phyloP scores from a whole-genome alignment of 2,329 filamentous ascomycete genomes.

The Fusarium lyarnte region DNA sequence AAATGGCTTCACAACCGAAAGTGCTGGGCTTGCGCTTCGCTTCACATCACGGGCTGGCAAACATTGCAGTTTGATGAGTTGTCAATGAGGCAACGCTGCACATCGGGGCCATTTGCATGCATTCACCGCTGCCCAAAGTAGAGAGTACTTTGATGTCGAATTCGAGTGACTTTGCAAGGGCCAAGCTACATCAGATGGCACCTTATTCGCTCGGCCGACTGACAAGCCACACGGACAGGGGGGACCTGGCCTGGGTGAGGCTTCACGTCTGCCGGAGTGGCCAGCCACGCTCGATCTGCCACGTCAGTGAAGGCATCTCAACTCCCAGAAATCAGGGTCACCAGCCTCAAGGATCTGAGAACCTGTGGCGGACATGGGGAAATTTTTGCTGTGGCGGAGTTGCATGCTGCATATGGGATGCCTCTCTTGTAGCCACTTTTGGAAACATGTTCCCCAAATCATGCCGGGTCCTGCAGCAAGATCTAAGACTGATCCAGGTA shows the following conservation, averaged over 20 bases:
- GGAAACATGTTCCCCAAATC: slow-evolving; percentile 30
- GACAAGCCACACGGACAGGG: slow-evolving; percentile 39
- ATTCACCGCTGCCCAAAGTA: slow-evolving; percentile 43
- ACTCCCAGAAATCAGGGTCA: slow-evolving; percentile 24
- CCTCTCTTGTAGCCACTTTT: slow-evolving; percentile 40
- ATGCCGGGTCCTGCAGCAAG: slow-evolving; percentile 30
- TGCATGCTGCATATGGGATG: slow-evolving; percentile 35
- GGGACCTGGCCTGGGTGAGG: slow-evolving; percentile 10
- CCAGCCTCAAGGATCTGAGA: slow-evolving; percentile 50
- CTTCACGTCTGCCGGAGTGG: slow-evolving; percentile 37
- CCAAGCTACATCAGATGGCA: slow-evolving; percentile 15
- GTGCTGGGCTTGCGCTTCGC: slow-evolving; percentile 26
- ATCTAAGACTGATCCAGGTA: slow-evolving; percentile 37
- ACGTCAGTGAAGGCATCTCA: slow-evolving; percentile 50
- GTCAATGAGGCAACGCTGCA: slow-evolving; percentile 41
- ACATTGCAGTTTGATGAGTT: slow-evolving; percentile 42
- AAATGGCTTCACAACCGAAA: slow-evolving; percentile 19
- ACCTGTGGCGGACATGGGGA: slow-evolving; percentile 32
- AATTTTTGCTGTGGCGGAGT: slow-evolving; percentile 52
- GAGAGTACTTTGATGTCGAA: slow-evolving; percentile 42
- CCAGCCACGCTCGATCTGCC: slow-evolving; percentile 51
- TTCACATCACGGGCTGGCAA: slow-evolving; percentile 29
- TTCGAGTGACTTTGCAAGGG: slow-evolving; percentile 45
- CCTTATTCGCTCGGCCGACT: slow-evolving; percentile 32
- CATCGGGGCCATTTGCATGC: slow-evolving; percentile 26